These are phyloP conservation scores for Scleroderma citrinum DNA, from an alignment of 768 basidiomycete genomes.

Conservation along the genomic window DNA sequence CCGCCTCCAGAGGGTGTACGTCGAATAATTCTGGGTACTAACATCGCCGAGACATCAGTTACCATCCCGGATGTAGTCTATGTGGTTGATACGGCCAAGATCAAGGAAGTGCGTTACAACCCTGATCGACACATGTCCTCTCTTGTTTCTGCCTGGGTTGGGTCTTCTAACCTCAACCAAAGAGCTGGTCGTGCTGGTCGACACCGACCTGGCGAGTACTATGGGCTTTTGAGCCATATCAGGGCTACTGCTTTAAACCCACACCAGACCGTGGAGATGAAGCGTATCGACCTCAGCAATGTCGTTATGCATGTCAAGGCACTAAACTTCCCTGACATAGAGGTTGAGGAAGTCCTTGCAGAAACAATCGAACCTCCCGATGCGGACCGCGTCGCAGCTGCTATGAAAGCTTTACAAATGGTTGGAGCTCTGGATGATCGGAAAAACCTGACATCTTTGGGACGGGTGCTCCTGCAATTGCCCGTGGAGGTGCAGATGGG, in stretches of 20 bases:
- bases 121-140: conserved; percentile 85
- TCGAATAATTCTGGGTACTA: conserved; percentile 87
- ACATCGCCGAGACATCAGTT: conserved; percentile 92
- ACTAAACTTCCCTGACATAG: conserved; percentile 79
- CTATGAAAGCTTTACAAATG: conserved; percentile 74
- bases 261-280: conserved; percentile 94
- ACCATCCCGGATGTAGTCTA: conserved; percentile 95
- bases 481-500: conserved; percentile 91
- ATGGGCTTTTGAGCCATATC: conserved; percentile 64
- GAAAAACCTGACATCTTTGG: conserved; percentile 79
- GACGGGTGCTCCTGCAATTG: conserved; percentile 80
- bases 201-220: conserved; percentile 88
- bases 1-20: conserved; percentile 73
- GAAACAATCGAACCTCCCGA: conserved; percentile 88
- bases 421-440: conserved; percentile 78
- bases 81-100: conserved; percentile 83
- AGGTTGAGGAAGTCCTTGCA: conserved; percentile 81
- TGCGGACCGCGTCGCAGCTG: conserved; percentile 65
- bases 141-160: conserved; percentile 87
- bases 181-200: conserved; percentile 90
- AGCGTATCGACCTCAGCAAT: conserved; percentile 80
- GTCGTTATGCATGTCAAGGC: conserved; percentile 97
- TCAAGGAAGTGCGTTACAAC: conserved; percentile 88
- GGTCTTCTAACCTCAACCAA: conserved; percentile 84
- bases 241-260: conserved; percentile 59